phyloP scores from a whole-genome alignment of 2,329 filamentous ascomycete genomes.

The Emmonsiellopsis sp. region DNA sequence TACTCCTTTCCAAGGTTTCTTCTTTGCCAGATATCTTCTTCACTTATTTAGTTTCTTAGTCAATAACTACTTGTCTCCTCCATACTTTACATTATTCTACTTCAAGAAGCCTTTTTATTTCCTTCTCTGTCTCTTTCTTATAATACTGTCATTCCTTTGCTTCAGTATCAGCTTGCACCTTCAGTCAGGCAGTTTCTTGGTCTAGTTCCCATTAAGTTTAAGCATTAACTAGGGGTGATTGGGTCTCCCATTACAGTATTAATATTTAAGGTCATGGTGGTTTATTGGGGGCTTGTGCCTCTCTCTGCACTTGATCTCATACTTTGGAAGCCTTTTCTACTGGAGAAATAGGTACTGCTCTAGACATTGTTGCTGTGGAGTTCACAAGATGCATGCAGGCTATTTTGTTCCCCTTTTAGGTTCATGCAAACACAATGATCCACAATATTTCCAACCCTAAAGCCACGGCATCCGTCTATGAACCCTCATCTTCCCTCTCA shows the following conservation, averaged over 20 bases:
- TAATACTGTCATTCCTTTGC: slow-evolving; percentile 35
- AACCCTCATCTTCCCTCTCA: too few species aligned
- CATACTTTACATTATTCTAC: slow-evolving; percentile 45
- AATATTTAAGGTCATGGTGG: slow-evolving; percentile 18
- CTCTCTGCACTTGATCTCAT: not conserved
- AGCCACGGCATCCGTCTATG: too few species aligned
- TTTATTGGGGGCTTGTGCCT: slow-evolving; percentile 16
- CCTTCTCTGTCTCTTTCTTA: slow-evolving; percentile 43
- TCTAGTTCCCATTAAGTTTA: slow-evolving; percentile 45
- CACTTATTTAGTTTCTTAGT: slow-evolving; percentile 71
- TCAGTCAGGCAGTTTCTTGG: slow-evolving; percentile 39
- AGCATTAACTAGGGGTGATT: slow-evolving; percentile 38
- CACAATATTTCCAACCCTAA: too few species aligned
- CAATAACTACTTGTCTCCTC: slow-evolving; percentile 48
- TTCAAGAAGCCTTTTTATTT: slow-evolving; percentile 44
- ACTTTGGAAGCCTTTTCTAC: not conserved
- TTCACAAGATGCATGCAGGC: slow-evolving; percentile 11
- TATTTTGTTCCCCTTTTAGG: too few species aligned
- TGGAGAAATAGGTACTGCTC: slow-evolving; percentile 9
- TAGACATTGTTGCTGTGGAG: slow-evolving; percentile 15
- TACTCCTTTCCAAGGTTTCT: slow-evolving; percentile 27
- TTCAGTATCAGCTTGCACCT: slow-evolving; percentile 33
- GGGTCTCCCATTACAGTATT: slow-evolving; percentile 14
- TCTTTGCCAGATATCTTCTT: slow-evolving; percentile 46
- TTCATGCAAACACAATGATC: too few species aligned